Percentiles rank a stretch among this genome's conserved stretches.
Conservation (phyloP, 352 stramenopile genomes). For the Globisporangium polare region DNA sequence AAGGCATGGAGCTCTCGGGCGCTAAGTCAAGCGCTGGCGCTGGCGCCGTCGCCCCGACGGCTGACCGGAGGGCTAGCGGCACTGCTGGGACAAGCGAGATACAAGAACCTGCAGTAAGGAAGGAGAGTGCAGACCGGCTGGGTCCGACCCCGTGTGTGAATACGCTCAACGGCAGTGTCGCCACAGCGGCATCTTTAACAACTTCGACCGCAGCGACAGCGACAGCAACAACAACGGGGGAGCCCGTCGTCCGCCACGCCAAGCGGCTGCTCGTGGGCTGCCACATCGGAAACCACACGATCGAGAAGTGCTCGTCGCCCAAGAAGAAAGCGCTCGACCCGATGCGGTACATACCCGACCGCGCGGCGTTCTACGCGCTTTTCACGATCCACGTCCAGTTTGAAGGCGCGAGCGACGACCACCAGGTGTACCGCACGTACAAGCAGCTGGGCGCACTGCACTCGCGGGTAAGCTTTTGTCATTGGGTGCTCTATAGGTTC, state of each 20-base stretch:
- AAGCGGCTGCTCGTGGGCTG: constrained; percentile 23
- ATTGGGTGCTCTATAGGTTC: constrained; percentile 1
- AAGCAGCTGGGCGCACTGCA: constrained; percentile 62
- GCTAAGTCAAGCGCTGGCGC: background rate
- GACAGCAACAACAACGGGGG: background rate
- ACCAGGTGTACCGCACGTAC: constrained; percentile 62
- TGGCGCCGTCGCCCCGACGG: background rate
- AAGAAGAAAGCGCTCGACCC: constrained; percentile 74
- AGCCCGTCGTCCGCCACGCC: background rate
- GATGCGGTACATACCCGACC: constrained; percentile 60
- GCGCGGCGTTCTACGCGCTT: constrained; percentile 44
- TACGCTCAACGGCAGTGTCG: background rate
- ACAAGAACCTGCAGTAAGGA: background rate
- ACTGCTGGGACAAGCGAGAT: background rate
- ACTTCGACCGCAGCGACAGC: background rate
- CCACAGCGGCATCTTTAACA: background rate
- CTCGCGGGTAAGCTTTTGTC: constrained; percentile 22
- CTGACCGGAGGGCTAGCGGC: background rate
- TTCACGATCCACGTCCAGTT: constrained; percentile 57
- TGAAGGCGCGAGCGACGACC: constrained; percentile 30
- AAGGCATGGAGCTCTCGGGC: background rate
- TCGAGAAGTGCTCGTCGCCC: constrained; percentile 53
- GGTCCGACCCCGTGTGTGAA: background rate
- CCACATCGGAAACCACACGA: constrained; percentile 55
- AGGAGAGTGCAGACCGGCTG: background rate